These are phyloP conservation scores for Fusarium lyarnte DNA, from an alignment of 2,329 filamentous ascomycete genomes.

Conservation along the genomic window DNA sequence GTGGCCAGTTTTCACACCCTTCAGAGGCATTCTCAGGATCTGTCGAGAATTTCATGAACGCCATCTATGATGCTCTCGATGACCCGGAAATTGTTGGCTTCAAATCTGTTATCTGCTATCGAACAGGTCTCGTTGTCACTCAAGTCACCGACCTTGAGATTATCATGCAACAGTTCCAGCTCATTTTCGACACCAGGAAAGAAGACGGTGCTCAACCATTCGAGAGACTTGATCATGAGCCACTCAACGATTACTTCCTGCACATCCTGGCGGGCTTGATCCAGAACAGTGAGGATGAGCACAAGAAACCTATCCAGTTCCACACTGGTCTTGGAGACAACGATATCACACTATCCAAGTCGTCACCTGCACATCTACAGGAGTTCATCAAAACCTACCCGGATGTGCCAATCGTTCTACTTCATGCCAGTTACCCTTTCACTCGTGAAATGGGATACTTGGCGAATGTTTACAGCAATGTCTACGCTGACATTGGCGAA, in stretches of 20 bases:
- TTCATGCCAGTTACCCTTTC: constrained; percentile 85
- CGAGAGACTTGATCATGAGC: constrained; percentile 67
- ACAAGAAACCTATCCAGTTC: constrained; percentile 80
- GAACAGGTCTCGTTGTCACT: constrained; percentile 74
- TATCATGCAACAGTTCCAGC: constrained; percentile 51
- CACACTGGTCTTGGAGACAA: constrained; percentile 86
- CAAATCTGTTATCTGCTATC: constrained; percentile 85
- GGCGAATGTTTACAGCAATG: constrained; percentile 79
- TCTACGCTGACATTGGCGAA: constrained; percentile 84
- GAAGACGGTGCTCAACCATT: constrained; percentile 45
- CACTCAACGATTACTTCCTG: constrained; percentile 76
- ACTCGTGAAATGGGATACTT: constrained; percentile 82
- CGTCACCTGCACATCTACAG: constrained; percentile 81
- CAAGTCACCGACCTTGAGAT: constrained; percentile 53
- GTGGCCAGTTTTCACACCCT: constrained; percentile 44
- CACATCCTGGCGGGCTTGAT: constrained; percentile 70
- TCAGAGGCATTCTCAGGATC: constrained; percentile 47
- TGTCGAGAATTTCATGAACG: constrained; percentile 49
- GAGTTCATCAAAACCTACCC: constrained; percentile 75
- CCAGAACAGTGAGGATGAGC: constrained; percentile 51
- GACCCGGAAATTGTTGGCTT: constrained; percentile 79
- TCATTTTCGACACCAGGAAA: constrained; percentile 46
- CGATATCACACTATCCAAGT: constrained; percentile 74
- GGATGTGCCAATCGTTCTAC: constrained; percentile 76
- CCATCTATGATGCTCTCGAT: constrained; percentile 65